phyloP scores from a whole-genome alignment of 179 eudicot genomes.

The Nepenthes alata region DNA sequence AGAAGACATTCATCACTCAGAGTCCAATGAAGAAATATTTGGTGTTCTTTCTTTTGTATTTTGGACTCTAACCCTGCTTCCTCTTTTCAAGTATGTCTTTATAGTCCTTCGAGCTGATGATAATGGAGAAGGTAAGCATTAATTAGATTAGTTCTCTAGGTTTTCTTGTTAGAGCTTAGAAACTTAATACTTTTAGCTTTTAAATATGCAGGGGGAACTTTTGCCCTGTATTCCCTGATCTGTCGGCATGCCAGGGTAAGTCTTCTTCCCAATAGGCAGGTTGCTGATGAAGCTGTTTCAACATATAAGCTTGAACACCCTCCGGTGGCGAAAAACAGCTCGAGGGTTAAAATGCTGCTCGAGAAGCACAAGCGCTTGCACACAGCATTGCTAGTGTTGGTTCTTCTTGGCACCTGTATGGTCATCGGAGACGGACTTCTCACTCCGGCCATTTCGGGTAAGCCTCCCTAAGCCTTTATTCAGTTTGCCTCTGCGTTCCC shows the following conservation, averaged over 20 bases:
- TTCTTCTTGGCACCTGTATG: conserved; percentile 86
- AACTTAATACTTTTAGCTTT: neutral
- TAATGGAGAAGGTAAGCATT: conserved; percentile 71
- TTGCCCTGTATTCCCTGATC: conserved; percentile 82
- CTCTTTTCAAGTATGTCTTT: conserved; percentile 77
- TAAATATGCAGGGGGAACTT: conserved; percentile 68
- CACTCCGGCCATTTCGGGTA: conserved; percentile 89
- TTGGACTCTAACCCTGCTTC: conserved; percentile 79
- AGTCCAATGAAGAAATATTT: conserved; percentile 70
- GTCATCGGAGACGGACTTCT: conserved; percentile 85
- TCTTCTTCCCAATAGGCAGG: conserved; percentile 74
- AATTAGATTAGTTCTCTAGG: neutral
- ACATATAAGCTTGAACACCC: conserved; percentile 72
- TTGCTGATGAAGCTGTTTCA: conserved; percentile 73
- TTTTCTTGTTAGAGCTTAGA: neutral
- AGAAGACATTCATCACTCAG: conserved; percentile 74
- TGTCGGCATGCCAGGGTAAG: conserved; percentile 91
- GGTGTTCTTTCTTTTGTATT: conserved; percentile 84
- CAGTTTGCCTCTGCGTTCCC: neutral
- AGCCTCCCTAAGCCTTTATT: neutral
- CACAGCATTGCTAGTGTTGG: conserved; percentile 67
- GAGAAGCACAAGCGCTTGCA: conserved; percentile 63
- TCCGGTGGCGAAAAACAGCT: conserved; percentile 44
- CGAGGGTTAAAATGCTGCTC: conserved; percentile 45
- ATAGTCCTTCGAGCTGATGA: conserved; percentile 89